Base-by-base conservation (phyloP, 2,329 filamentous ascomycete species). In the Orbilia javanica region DNA sequence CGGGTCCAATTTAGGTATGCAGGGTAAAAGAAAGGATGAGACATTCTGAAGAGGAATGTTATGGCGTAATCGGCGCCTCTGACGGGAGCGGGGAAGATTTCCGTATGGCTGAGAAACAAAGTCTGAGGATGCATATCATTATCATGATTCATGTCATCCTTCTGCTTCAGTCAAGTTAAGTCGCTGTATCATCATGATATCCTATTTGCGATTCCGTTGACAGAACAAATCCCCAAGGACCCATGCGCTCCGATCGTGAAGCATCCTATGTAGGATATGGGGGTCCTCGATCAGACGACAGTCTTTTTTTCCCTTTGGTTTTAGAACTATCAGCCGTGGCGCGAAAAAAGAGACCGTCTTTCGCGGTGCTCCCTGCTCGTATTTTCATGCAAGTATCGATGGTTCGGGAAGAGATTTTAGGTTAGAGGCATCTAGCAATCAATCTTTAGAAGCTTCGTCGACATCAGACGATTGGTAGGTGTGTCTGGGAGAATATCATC, bases 401-500 rank as follows among this genome's bases (percentile, higher is more conserved):
- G 66, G 36, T 67, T 62, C 39, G 27, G 67, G 52, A 60, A 65
- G 53, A 39, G 53, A 53, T 31, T 72, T 69, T 69, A 63, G 39
- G 66, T 77, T 70, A 60, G 65, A 29, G 60, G 64, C 46, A 65
- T 69, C 60, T 13, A 29, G 20, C 46, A 65, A 36, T 57, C 65
- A 69, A 65, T 65, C 65, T 76, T 48, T 60, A 52, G 20, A 52
- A 57, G 66, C 62, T 70, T 64, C 53, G n/a, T 65, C 42, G 71
- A 78, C 74, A 78, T 78, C 74, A 78, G 74, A 78, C 74, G 74
- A 78, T 72, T 72, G 74, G 74, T 72, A 72, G 74, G 74, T 78
- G 74, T 78, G 74, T 63, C 67, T 72, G 46, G 52, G 50, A 60
- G 44, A 72, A 67, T 71, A 67, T 78, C 34, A 60, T 67, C 42